phyloP scores from a whole-genome alignment of 192 early-diverging fungal genomes.

The Helicostylum pulchrum region DNA sequence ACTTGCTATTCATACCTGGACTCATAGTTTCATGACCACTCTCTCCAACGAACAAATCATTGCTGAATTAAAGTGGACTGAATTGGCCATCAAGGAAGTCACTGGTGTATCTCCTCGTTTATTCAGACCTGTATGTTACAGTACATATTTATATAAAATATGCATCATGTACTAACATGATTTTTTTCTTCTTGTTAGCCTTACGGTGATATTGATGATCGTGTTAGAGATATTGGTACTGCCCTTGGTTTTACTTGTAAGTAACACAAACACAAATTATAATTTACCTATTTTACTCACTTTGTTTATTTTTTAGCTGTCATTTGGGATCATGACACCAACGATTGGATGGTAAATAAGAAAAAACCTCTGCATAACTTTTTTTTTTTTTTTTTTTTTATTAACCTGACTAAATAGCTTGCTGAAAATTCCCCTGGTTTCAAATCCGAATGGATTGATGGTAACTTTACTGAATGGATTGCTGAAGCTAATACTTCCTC shows the following conservation, averaged over 20 bases:
- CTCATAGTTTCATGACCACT: constrained; percentile 56
- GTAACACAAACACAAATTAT: not conserved
- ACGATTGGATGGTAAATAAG: constrained; percentile 50
- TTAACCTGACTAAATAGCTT: constrained; percentile 9
- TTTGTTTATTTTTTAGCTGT: constrained; percentile 39
- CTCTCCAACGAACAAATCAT: constrained; percentile 65
- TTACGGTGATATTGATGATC: constrained; percentile 69
- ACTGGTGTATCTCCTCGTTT: constrained; percentile 46
- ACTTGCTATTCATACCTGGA: constrained; percentile 48
- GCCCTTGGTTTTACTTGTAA: constrained; percentile 44
- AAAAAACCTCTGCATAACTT: no score
- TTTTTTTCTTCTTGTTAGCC: constrained; percentile 38
- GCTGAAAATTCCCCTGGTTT: constrained; percentile 20
- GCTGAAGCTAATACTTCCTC: constrained; percentile 37
- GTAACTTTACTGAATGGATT: constrained; percentile 42
- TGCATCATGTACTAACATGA: not conserved
- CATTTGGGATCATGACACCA: constrained; percentile 53
- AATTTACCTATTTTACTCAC: not conserved
- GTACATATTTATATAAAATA: constrained; percentile 6
- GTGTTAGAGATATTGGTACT: constrained; percentile 51
- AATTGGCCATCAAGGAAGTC: constrained; percentile 50
- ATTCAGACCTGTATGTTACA: constrained; percentile 40
- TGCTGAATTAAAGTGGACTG: constrained; percentile 68
- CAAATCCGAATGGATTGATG: constrained; percentile 33
- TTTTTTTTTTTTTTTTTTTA: constrained; percentile 12